Percentiles rank a stretch among this genome's conserved stretches.
Conservation (phyloP, 768 basidiomycete genomes). For the Pisolithus marmoratus region DNA sequence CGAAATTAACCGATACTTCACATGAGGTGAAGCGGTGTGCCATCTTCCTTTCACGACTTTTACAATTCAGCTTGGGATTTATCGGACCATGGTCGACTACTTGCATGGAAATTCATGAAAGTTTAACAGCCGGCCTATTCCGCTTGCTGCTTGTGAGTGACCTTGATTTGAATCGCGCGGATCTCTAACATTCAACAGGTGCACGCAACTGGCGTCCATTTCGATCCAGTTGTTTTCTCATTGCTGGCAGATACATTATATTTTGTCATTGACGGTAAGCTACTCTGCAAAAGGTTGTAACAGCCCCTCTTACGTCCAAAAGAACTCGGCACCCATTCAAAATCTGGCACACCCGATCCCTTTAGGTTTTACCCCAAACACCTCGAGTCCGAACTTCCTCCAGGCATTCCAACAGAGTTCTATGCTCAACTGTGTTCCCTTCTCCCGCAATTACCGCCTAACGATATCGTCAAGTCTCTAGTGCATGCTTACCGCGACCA, state of each 20-base stretch:
- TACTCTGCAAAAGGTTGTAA: too few relatives aligned
- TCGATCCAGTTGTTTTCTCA: constrained; percentile 56
- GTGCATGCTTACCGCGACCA: constrained; percentile 52
- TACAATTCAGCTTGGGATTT: constrained; percentile 73
- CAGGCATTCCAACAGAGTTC: constrained; percentile 51
- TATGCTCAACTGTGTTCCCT: constrained; percentile 53
- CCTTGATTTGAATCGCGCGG: constrained; percentile 1
- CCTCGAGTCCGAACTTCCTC: constrained; percentile 44
- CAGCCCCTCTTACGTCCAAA: not conserved
- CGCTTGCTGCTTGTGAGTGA: constrained; percentile 47
- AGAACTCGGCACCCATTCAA: constrained; percentile 63
- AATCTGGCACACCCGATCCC: constrained; percentile 46
- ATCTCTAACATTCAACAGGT: constrained; percentile 33
- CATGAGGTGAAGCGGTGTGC: constrained; percentile 35
- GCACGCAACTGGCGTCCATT: constrained; percentile 45
- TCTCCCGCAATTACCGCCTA: constrained; percentile 49
- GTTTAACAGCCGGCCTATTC: constrained; percentile 40
- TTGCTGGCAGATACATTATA: constrained; percentile 69
- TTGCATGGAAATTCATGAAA: constrained; percentile 41
- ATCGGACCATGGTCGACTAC: constrained; percentile 49
- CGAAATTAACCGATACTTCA: constrained; percentile 14
- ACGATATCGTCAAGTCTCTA: constrained; percentile 50
- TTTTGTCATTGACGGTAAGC: constrained; percentile 67
- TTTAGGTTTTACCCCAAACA: constrained; percentile 60
- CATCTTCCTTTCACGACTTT: constrained; percentile 56